Base-by-base conservation (phyloP, 2,329 filamentous ascomycete genomes). In the Aspergillus glaucus region DNA sequence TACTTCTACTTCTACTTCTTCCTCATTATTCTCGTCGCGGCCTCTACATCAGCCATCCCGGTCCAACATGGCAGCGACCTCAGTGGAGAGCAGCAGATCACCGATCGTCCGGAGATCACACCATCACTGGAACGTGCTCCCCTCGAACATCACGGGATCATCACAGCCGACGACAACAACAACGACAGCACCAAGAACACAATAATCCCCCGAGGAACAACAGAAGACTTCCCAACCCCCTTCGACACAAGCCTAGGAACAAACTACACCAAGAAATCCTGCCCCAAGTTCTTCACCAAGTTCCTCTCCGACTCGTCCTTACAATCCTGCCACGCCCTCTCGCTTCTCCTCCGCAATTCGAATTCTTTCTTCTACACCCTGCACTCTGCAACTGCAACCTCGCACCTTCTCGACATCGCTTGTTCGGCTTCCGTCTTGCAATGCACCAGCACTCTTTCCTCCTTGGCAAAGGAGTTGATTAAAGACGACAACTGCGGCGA, bases 261-360 rank as follows among this genome's bases (percentile, higher is more conserved):
- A 53, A 85, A 86, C 57, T 86, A 87, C 67, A 78, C 79, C 14
- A 68, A 65, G 46, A 59, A 68, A 9, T 70, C 73, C 45, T 77
- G 75, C 43, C 59, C 68, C 12, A 63, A 72, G 4, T 76, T 92
- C 69, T 84, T 95, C 66, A 75, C 79, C 45, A 67, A 66, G 2
- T 82, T 95, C 59, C 76, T 93, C 45, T 71, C 70, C 43, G 80
- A 88, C 62, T 63, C 77, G 5, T 21, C 37, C 3, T 89, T 93
- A 58, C 79, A 81, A 57, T 67, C 78, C 45, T 97, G 92, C 71
- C 82, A 91, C 56, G 88, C 92, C 0, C 76, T 96, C 49, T 95
- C 91, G 1, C 76, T 95, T 59, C 79, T 97, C 55, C 75, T 97
- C 8, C 65, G 95, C 83, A 89, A 87, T 53, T 96, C 92, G 8